Evolutionary conservation across 1,139 yeast species (phyloP).

Genomic region (Blastobotrys persicus): DNA sequence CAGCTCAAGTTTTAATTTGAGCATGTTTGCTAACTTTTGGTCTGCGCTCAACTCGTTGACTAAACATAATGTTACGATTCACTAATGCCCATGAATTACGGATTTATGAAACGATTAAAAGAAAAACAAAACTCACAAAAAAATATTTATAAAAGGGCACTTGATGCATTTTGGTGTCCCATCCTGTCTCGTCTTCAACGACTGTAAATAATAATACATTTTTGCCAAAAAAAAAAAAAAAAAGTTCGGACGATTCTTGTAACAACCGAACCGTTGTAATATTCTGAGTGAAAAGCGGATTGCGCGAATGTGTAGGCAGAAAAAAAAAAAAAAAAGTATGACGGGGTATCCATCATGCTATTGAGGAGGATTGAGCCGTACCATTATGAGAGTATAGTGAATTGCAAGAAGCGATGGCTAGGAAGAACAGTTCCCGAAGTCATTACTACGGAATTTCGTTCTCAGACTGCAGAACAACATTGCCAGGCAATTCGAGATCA

Average conservation of each 20-base stretch:
- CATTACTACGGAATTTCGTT: conserved; percentile 77
- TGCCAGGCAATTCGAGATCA: conserved; percentile 14
- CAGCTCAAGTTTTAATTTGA: conserved; percentile 63
- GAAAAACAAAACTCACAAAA: background rate
- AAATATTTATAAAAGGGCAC: background rate
- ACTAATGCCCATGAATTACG: conserved; percentile 6
- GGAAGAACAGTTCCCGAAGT: conserved; percentile 76
- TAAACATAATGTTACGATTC: conserved; percentile 17
- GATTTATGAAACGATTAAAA: background rate
- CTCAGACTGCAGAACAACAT: conserved; percentile 52
- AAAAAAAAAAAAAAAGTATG: too few relatives aligned
- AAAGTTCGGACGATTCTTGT: too few relatives aligned
- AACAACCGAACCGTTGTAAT: too few relatives aligned
- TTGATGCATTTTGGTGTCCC: background rate
- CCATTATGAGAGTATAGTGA: conserved; percentile 78
- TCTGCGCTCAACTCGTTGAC: conserved; percentile 34
- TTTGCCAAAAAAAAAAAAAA: conserved; percentile 1
- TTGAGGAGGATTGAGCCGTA: conserved; percentile 77
- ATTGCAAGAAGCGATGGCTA: conserved; percentile 88
- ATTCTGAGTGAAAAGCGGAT: too few relatives aligned
- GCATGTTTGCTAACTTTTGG: conserved; percentile 13
- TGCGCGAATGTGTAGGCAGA: too few relatives aligned
- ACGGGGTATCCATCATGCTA: too few relatives aligned
- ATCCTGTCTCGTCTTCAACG: conserved; percentile 6
- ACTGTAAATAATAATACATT: conserved; percentile 7